Percentiles rank a stretch among this genome's conserved stretches.
Evolutionary conservation across 1,284 basidiomycete genomes (phyloP).

Genomic region (Cryptococcus sp.): DNA sequence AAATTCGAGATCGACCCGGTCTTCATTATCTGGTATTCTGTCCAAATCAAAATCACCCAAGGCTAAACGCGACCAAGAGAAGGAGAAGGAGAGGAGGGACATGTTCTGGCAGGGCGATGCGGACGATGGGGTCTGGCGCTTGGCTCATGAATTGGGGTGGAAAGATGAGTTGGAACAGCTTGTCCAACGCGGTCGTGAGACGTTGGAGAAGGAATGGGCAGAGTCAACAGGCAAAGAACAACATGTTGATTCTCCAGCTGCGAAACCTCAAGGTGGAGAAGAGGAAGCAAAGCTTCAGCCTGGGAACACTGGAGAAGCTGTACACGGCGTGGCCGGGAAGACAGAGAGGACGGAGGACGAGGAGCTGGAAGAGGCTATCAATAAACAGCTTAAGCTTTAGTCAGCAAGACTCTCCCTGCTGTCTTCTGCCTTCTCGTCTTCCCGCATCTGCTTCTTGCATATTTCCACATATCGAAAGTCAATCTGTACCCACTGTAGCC

Average conservation of each 20-base stretch:
- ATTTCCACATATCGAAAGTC: too few relatives aligned
- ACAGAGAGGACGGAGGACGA: slow-evolving; percentile 12
- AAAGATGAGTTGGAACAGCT: slow-evolving; percentile 43
- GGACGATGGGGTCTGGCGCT: slow-evolving; percentile 41
- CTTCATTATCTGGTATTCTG: background rate
- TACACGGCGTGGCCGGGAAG: background rate
- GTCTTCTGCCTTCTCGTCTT: background rate
- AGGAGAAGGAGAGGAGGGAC: slow-evolving; percentile 28
- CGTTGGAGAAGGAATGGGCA: slow-evolving; percentile 36
- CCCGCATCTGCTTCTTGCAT: too few relatives aligned
- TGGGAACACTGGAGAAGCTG: slow-evolving; percentile 3
- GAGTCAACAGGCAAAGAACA: background rate
- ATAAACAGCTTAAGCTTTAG: slow-evolving; percentile 15
- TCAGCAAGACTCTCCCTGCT: too few relatives aligned
- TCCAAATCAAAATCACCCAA: background rate
- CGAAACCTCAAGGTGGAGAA: too few relatives aligned
- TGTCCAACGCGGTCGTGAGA: slow-evolving; percentile 29
- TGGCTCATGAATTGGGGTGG: slow-evolving; percentile 50
- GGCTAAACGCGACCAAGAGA: slow-evolving; percentile 2
- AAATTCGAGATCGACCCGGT: background rate
- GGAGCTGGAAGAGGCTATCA: slow-evolving; percentile 20
- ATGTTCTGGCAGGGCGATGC: slow-evolving; percentile 51
- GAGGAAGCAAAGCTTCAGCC: slow-evolving; percentile 6
- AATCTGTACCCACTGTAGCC: too few relatives aligned
- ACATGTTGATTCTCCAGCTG: background rate